Conservation (phyloP, 2,329 filamentous ascomycete species). For the Paraphoma chrysanthemicola region DNA sequence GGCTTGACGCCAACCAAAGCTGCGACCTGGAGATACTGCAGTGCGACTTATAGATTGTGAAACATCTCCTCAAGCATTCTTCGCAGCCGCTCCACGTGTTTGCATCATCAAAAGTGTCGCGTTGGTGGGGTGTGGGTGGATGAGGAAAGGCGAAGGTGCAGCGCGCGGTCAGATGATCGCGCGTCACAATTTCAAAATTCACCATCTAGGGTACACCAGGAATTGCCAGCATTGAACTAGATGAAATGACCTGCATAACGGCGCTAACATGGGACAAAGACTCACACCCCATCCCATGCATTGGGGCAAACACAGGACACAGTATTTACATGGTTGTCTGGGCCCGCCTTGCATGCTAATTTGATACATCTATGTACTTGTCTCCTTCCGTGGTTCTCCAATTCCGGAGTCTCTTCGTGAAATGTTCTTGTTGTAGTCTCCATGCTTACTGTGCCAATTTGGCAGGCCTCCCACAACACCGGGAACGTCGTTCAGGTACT, state of each 20-base stretch:
- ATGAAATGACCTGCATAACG: too few relatives aligned
- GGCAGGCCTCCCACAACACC: slow-evolving; percentile 35
- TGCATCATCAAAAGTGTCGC: neutral
- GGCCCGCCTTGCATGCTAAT: neutral
- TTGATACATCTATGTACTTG: slow-evolving; percentile 13
- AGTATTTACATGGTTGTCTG: neutral
- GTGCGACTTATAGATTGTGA: too few relatives aligned
- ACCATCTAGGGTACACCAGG: neutral
- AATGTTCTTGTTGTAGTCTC: slow-evolving; percentile 25
- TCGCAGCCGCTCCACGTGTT: too few relatives aligned
- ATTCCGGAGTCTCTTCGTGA: slow-evolving; percentile 20
- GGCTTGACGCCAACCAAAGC: neutral
- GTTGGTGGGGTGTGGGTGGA: neutral
- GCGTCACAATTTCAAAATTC: neutral
- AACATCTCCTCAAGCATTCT: too few relatives aligned
- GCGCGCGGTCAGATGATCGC: slow-evolving; percentile 3
- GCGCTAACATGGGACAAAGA: too few relatives aligned
- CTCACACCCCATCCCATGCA: too few relatives aligned
- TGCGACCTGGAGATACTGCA: neutral
- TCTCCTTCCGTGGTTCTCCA: slow-evolving; percentile 11
- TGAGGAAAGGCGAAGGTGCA: neutral
- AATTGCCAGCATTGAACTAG: neutral
- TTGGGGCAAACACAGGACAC: too few relatives aligned
- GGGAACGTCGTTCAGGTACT: slow-evolving; percentile 37
- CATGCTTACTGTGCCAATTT: slow-evolving; percentile 20